Conservation (phyloP, 768 basidiomycete genomes). For the Clitopilus hobsonii region DNA sequence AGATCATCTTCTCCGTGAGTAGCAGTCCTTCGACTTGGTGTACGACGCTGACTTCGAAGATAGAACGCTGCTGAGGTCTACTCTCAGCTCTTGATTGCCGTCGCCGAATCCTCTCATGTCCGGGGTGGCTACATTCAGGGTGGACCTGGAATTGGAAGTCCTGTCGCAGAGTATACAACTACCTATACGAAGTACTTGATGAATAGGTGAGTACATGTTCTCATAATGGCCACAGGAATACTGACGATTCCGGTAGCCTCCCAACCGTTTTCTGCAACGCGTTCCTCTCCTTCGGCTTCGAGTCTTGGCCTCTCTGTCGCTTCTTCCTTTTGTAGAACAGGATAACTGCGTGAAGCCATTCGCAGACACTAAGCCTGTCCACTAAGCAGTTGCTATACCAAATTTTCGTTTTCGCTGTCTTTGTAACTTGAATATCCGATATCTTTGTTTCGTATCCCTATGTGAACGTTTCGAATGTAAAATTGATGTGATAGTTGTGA, state of each 20-base stretch:
- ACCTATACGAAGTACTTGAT: neutral
- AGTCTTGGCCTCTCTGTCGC: neutral
- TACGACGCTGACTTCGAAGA: neutral
- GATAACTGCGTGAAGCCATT: neutral
- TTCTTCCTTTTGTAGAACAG: neutral
- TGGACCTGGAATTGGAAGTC: neutral
- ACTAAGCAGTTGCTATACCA: too few species aligned
- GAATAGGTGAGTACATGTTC: neutral
- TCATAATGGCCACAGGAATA: too few species aligned
- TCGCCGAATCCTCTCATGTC: neutral
- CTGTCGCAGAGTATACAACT: neutral
- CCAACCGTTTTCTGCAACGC: neutral
- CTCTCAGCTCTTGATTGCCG: neutral
- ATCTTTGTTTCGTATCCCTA: too few species aligned
- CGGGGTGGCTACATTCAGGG: neutral
- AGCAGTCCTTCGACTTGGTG: neutral
- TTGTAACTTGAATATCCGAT: too few species aligned
- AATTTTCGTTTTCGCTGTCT: too few species aligned
- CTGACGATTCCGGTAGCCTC: neutral
- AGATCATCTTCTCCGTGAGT: neutral
- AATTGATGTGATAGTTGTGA: too few species aligned
- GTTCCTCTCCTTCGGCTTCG: neutral
- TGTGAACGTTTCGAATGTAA: too few species aligned
- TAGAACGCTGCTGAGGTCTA: neutral
- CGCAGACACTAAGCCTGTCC: neutral